Evolutionary conservation across 768 basidiomycete species (phyloP), one percentile per base, ranked within the genome.

Genomic region (Hebeloma cylindrosporum): DNA sequence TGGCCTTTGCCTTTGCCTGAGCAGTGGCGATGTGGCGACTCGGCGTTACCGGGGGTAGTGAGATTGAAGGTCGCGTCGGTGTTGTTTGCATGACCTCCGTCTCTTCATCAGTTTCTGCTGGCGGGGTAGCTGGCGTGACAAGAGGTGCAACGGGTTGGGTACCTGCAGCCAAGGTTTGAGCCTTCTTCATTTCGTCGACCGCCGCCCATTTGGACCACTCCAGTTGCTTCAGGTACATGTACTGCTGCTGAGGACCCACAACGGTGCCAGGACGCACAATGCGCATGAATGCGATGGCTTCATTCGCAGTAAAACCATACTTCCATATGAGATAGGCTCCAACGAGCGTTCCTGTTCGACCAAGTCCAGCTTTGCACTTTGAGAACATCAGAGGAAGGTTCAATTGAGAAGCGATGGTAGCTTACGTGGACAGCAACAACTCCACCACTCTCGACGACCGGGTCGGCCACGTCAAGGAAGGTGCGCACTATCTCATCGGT

Each of bases 321-420:
- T 97, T 97, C 89, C 96, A 99, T 50, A 96, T 90, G 43, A 99
- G 78, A 73, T 97, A 98, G 7, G 95, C 96, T 26, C 96, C 96
- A 50, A 99, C 95, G 47, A 99, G 74, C 3, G 93, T 95, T 3
- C 96, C 96, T 5, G 96, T 98, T 43, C 96, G 78, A 17, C 96
- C 96, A 8, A 99, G 76, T 30, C 96, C 96, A 37, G 96, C 96
- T 74, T 95, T 95, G 64, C 93, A 96, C 87, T 95, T 63, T 11
- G 44, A 48, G 43, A 6, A 29, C 2, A n/a, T 39, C 4, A 38
- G 57, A 60, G 34, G 53, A 29, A 53, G 47, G 41, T 44, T 42
- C 17, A 35, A 26, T 33, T 16, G 25, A 40, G 20, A 22, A 21
- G 40, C 45, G 47, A 39, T 7, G 42, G 8, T 30, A 28, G 32